A percentile compares a stretch with the other conserved stretches of the same genome.
Conservation (phyloP, 768 basidiomycete genomes). For the Leccinum barrowsii region DNA sequence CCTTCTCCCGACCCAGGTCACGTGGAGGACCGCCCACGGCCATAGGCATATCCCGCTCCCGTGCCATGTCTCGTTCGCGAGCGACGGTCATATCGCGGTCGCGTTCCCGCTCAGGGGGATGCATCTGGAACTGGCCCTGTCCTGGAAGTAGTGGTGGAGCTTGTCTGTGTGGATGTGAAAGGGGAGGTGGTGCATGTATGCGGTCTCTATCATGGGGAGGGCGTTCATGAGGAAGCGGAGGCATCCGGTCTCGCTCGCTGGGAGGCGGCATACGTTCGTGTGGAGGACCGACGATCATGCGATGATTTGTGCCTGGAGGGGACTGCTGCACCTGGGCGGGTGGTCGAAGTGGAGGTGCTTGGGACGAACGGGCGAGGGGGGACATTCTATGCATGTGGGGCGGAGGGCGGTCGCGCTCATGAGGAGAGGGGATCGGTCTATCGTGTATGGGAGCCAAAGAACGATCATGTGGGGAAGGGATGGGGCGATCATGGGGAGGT, state of each 20-base stretch:
- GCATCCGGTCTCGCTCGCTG: constrained; percentile 26
- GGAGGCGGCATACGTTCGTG: constrained; percentile 24
- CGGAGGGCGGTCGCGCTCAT: constrained; percentile 23
- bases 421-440: constrained; percentile 22
- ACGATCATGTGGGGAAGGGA: constrained; percentile 17
- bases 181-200: constrained; percentile 26
- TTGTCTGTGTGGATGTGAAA: constrained; percentile 20
- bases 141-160: constrained; percentile 23
- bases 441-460: constrained; percentile 21
- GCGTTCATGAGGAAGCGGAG: constrained; percentile 21
- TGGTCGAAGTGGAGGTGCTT: constrained; percentile 12
- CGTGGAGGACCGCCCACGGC: constrained; percentile 19
- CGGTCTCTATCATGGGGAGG: constrained; percentile 23
- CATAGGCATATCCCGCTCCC: constrained; percentile 22
- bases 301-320: constrained; percentile 23
- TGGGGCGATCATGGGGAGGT: constrained; percentile 23
- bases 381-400: constrained; percentile 25
- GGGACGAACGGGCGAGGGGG: constrained; percentile 19
- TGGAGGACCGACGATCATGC: constrained; percentile 17
- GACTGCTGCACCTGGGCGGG: constrained; percentile 20
- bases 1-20: constrained; percentile 23
- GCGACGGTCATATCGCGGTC: constrained; percentile 18
- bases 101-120: constrained; percentile 28
- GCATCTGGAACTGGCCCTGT: constrained; percentile 30
- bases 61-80: constrained; percentile 24